Evolutionary conservation across 768 basidiomycete species (phyloP).

Genomic region (Phlebiopsis flavidoalba): DNA sequence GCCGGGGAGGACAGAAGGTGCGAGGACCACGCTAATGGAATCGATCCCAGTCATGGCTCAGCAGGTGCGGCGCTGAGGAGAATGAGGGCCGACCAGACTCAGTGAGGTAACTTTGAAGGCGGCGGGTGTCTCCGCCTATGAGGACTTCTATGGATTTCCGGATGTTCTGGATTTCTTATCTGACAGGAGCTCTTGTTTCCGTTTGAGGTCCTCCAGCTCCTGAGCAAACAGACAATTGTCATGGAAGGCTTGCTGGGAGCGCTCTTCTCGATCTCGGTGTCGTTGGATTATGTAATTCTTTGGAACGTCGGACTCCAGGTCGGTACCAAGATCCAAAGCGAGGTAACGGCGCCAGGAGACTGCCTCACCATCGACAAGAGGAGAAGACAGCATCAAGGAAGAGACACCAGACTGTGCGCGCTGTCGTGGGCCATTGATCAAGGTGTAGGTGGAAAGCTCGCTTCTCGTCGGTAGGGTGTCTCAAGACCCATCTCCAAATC

Average conservation of each 20-base stretch:
- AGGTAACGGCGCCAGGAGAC: conserved; percentile 61
- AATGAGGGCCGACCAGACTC: conserved; percentile 55
- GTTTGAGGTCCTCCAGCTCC: conserved; percentile 55
- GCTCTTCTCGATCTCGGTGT: conserved; percentile 28
- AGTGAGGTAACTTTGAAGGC: conserved; percentile 55
- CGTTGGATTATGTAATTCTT: conserved; percentile 57
- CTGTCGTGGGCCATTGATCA: conserved; percentile 43
- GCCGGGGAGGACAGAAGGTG: conserved; percentile 70
- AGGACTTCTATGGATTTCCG: conserved; percentile 74
- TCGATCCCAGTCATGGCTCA: conserved; percentile 59
- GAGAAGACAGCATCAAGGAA: conserved; percentile 62
- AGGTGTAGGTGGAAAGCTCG: conserved; percentile 47
- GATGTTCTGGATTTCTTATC: conserved; percentile 81
- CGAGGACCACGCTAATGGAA: conserved; percentile 42
- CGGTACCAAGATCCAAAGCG: conserved; percentile 67
- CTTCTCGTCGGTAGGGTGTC: conserved; percentile 42
- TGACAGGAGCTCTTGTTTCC: conserved; percentile 64
- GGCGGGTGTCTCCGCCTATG: conserved; percentile 66
- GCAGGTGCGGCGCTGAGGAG: conserved; percentile 60
- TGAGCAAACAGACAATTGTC: conserved; percentile 19
- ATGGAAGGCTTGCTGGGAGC: conserved; percentile 19
- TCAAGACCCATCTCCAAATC: conserved; percentile 39
- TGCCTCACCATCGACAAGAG: conserved; percentile 53
- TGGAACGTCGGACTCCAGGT: conserved; percentile 74
- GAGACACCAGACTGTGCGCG: conserved; percentile 66